A percentile compares a stretch with the other conserved stretches of the same genome.
Evolutionary conservation across 2,329 filamentous ascomycete genomes (phyloP).

Genomic region (Esteya vermicola): DNA sequence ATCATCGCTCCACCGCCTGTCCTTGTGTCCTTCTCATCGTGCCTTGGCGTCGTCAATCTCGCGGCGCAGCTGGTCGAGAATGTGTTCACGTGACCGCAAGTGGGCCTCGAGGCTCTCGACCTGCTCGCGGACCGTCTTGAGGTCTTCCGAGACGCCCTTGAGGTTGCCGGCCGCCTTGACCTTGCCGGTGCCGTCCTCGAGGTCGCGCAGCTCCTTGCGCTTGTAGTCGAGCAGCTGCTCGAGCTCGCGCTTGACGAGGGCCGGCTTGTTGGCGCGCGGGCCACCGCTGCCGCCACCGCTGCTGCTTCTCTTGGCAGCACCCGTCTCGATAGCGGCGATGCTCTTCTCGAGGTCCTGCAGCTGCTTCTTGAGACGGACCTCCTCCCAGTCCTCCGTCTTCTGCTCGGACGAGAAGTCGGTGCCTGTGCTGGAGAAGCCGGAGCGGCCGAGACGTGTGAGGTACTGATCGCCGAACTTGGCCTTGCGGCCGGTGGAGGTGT

Average conservation of each 20-base stretch:
- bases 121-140: constrained; percentile 85
- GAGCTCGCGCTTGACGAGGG: constrained; percentile 83
- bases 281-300: constrained; percentile 35
- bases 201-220: constrained; percentile 58
- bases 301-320: constrained; percentile 39
- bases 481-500: constrained; percentile 76
- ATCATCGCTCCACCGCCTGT: neutral
- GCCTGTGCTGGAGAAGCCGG: constrained; percentile 65
- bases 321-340: constrained; percentile 67
- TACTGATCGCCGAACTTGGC: constrained; percentile 97
- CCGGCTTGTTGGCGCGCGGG: constrained; percentile 70
- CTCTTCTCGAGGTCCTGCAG: constrained; percentile 79
- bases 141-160: constrained; percentile 69
- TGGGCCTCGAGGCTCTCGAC: constrained; percentile 81
- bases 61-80: constrained; percentile 59
- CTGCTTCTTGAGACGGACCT: constrained; percentile 87
- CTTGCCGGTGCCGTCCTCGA: constrained; percentile 58
- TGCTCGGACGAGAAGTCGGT: constrained; percentile 73
- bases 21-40: constrained; percentile 22
- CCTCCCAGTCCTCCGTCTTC: constrained; percentile 92
- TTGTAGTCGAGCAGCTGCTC: constrained; percentile 95
- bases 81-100: constrained; percentile 59
- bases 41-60: constrained; percentile 81
- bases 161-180: constrained; percentile 56
- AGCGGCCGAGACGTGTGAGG: constrained; percentile 75